These are phyloP conservation scores for Phtheirospermum japonicum DNA, from an alignment of 257 asterid species.

Conservation along the genomic window DNA sequence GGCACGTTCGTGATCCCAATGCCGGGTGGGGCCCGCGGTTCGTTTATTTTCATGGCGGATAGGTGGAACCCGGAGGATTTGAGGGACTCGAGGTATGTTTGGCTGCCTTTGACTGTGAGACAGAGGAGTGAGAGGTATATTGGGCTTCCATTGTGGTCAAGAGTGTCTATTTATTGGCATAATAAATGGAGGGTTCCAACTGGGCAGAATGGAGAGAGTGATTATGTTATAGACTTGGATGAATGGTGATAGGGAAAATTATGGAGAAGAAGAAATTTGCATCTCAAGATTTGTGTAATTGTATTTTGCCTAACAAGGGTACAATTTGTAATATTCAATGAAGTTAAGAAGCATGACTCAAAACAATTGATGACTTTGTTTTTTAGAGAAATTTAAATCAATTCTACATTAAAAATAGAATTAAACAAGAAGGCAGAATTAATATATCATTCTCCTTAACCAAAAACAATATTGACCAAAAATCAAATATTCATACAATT, in stretches of 20 bases:
- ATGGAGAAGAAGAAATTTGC: no score
- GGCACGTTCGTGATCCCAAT: conserved; percentile 62
- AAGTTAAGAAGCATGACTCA: conserved; percentile 20
- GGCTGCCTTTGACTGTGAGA: conserved; percentile 66
- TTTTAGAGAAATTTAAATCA: no score
- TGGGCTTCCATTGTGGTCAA: conserved; percentile 44
- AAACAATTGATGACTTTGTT: no score
- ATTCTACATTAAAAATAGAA: conserved; percentile 17
- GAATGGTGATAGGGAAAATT: background rate
- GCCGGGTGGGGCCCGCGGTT: conserved; percentile 43
- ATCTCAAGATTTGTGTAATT: no score
- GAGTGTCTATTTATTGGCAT: conserved; percentile 72
- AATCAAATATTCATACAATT: conserved; percentile 42
- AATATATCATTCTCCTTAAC: conserved; percentile 8
- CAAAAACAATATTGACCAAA: conserved; percentile 25
- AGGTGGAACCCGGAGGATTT: conserved; percentile 67
- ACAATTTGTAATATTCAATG: conserved; percentile 35
- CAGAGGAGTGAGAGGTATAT: conserved; percentile 28
- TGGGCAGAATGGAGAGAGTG: conserved; percentile 21
- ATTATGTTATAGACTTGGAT: conserved; percentile 14
- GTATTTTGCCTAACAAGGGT: no score
- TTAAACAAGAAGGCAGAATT: conserved; percentile 22
- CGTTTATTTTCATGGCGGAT: conserved; percentile 70
- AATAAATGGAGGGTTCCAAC: conserved; percentile 53
- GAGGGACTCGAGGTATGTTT: conserved; percentile 64